Evolutionary conservation across 2,329 filamentous ascomycete genomes (phyloP).

Genomic region (Fusarium aywerte): DNA sequence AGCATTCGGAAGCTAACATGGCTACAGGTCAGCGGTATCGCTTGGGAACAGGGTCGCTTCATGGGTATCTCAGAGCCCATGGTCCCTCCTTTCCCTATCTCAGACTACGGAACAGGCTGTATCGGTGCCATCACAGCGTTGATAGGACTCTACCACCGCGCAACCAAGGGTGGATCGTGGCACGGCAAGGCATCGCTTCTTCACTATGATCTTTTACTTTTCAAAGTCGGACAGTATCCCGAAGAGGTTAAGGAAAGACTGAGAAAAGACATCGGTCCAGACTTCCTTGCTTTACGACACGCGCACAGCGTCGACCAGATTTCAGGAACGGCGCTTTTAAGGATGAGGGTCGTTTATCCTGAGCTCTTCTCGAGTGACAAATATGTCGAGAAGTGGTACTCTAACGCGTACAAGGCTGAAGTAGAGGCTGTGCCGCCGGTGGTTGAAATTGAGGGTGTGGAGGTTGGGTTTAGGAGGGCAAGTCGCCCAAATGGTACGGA

Average conservation of each 20-base stretch:
- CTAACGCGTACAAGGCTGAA: conserved; percentile 39
- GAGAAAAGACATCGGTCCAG: conserved; percentile 58
- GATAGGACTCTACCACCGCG: conserved; percentile 70
- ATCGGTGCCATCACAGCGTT: conserved; percentile 76
- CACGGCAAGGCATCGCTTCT: conserved; percentile 71
- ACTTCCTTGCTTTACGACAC: conserved; percentile 68
- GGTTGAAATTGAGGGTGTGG: conserved; percentile 57
- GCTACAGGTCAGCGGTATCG: conserved; percentile 63
- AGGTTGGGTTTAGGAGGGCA: conserved; percentile 56
- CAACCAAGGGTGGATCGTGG: conserved; percentile 73
- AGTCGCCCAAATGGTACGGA: conserved; percentile 66
- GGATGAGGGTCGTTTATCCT: conserved; percentile 40
- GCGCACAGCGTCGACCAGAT: conserved; percentile 74
- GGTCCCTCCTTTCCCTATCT: conserved; percentile 72
- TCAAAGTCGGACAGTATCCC: conserved; percentile 68
- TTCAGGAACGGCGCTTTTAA: conserved; percentile 66
- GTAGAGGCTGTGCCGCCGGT: conserved; percentile 58
- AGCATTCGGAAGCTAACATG: neutral
- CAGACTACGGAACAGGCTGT: conserved; percentile 76
- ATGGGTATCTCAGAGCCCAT: conserved; percentile 72
- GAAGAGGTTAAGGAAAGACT: conserved; percentile 63
- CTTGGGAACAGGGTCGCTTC: conserved; percentile 70
- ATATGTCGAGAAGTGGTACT: conserved; percentile 41
- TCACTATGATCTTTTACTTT: conserved; percentile 75
- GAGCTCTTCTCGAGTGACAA: conserved; percentile 24